A percentile compares a stretch with the other conserved stretches of the same genome.
These are phyloP conservation scores for Colletotrichum plurivorum DNA, from an alignment of 2,329 filamentous ascomycete species.

Conservation along the genomic window DNA sequence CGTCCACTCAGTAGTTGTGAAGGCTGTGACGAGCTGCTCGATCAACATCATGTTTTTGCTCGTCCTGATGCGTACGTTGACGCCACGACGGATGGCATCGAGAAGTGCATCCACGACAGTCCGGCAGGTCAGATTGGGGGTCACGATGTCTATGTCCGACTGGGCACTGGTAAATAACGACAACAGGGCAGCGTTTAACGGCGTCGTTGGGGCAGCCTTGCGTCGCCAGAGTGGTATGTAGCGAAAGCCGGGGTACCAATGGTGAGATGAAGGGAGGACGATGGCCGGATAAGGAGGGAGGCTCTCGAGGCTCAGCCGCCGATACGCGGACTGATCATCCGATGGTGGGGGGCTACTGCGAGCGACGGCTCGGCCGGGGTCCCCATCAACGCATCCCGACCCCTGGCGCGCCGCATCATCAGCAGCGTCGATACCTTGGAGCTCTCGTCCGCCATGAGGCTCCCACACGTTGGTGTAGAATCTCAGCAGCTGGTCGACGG, in stretches of 20 bases:
- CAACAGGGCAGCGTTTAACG: constrained; percentile 76
- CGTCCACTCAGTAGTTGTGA: constrained; percentile 79
- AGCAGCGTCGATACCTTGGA: constrained; percentile 15
- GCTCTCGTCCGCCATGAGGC: constrained; percentile 13
- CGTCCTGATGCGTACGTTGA: constrained; percentile 78
- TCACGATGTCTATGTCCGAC: constrained; percentile 76
- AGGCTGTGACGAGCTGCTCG: constrained; percentile 85
- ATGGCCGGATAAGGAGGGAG: constrained; percentile 63
- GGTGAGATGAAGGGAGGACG: constrained; percentile 82
- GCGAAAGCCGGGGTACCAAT: constrained; percentile 75
- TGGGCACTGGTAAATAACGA: constrained; percentile 72
- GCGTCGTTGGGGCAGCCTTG: constrained; percentile 70
- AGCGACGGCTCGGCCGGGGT: constrained; percentile 3
- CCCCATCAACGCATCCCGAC: not conserved
- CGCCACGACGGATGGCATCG: constrained; percentile 73
- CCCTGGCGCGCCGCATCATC: constrained; percentile 2
- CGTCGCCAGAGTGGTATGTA: constrained; percentile 69
- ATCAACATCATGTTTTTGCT: constrained; percentile 80
- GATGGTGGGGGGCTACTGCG: not conserved
- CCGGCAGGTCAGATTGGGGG: constrained; percentile 81
- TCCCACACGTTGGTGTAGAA: constrained; percentile 82
- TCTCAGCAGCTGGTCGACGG: constrained; percentile 72
- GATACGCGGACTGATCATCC: constrained; percentile 31
- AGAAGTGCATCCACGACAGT: constrained; percentile 75
- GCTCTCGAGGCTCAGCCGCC: constrained; percentile 36